Conservation (phyloP, 768 basidiomycete species). For the Kwoniella newhampshirensis region DNA sequence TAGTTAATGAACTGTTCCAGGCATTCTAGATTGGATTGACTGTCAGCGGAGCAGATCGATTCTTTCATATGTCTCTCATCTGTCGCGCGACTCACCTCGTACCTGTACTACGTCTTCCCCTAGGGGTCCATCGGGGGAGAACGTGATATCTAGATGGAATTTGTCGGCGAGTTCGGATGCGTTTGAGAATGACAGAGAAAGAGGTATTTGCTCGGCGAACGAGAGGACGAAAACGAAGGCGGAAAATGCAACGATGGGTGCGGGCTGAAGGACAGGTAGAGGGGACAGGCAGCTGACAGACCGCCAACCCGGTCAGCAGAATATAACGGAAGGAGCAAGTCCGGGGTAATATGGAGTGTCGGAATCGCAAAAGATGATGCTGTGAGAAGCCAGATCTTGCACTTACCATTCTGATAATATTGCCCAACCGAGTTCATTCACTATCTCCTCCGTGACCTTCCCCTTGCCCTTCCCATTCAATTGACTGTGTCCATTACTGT, state of each 20-base stretch:
- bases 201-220: constrained; percentile 17
- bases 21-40: constrained; percentile 2
- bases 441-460: constrained; percentile 17
- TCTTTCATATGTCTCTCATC: not conserved
- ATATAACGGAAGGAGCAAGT: not conserved
- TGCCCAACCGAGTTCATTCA: constrained; percentile 26
- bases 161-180: constrained; percentile 25
- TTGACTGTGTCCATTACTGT: constrained; percentile 4
- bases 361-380: too few species aligned
- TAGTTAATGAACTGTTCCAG: constrained; percentile 11
- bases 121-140: constrained; percentile 7
- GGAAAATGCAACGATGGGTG: constrained; percentile 34
- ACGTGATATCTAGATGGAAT: constrained; percentile 27
- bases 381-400: not conserved
- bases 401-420: constrained; percentile 34
- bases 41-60: not conserved
- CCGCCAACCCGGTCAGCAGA: not conserved
- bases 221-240: constrained; percentile 25
- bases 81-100: constrained; percentile 18
- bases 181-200: constrained; percentile 5
- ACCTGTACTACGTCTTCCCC: constrained; percentile 21
- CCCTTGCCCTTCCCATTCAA: constrained; percentile 11
- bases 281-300: constrained; percentile 31
- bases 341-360: not conserved
- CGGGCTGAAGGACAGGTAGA: constrained; percentile 31